phyloP scores from a whole-genome alignment of 1,139 yeast genomes.

The Blastobotrys serpentis region DNA sequence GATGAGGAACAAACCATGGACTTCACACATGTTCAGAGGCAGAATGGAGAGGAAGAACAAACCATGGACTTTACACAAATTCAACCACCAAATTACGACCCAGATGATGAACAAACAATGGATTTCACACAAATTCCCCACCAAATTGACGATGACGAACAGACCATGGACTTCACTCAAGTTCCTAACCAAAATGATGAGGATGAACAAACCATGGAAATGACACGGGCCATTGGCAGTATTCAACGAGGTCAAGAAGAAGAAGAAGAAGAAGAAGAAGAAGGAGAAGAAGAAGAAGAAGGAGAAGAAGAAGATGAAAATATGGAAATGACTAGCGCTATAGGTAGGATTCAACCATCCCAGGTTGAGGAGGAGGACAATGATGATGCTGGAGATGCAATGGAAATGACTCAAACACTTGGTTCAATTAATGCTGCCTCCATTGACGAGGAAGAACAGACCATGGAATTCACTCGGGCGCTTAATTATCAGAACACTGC shows the following conservation, averaged over 20 bases:
- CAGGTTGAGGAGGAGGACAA: slow-evolving; percentile 1
- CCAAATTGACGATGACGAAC: slow-evolving; percentile 15
- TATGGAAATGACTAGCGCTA: not conserved
- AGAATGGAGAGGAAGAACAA: slow-evolving; percentile 11
- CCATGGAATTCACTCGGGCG: slow-evolving; percentile 16
- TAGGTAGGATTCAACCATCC: not conserved
- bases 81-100: slow-evolving; percentile 3
- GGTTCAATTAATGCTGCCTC: slow-evolving; percentile 8
- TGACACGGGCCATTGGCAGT: slow-evolving; percentile 25
- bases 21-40: slow-evolving; percentile 20
- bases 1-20: slow-evolving; percentile 27
- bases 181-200: slow-evolving; percentile 13
- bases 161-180: slow-evolving; percentile 24
- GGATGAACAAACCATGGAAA: slow-evolving; percentile 28
- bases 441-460: slow-evolving; percentile 13
- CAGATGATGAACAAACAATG: slow-evolving; percentile 15
- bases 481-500: slow-evolving; percentile 8
- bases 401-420: slow-evolving; percentile 23
- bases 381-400: slow-evolving; percentile 11
- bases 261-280: slow-evolving; percentile 8
- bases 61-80: slow-evolving; percentile 20
- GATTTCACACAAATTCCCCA: slow-evolving; percentile 18
- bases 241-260: slow-evolving; percentile 15
- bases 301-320: slow-evolving; percentile 12
- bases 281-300: slow-evolving; percentile 11